These are phyloP conservation scores for Colletotrichum coccodes DNA, from an alignment of 2,329 filamentous ascomycete genomes.

Conservation along the genomic window DNA sequence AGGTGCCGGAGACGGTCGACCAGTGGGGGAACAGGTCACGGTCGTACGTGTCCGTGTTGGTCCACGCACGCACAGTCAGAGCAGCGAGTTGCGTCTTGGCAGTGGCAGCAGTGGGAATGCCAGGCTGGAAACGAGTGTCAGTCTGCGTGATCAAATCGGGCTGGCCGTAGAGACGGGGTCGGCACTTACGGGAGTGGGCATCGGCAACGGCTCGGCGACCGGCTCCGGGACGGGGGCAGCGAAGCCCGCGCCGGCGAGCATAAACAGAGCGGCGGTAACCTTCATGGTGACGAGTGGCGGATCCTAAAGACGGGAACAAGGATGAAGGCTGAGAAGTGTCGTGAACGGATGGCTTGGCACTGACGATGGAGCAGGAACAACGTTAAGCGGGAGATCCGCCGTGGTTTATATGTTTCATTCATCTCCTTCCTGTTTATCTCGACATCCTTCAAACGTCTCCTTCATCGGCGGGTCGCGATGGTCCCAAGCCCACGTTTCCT, in stretches of 20 bases:
- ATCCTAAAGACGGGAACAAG: not conserved
- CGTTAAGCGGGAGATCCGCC: slow-evolving; percentile 22
- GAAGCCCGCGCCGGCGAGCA: slow-evolving; percentile 35
- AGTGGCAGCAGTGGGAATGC: slow-evolving; percentile 68
- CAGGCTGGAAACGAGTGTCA: slow-evolving; percentile 52
- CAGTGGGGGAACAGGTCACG: slow-evolving; percentile 79
- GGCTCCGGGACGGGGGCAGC: slow-evolving; percentile 36
- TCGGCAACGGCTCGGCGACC: slow-evolving; percentile 25
- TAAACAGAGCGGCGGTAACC: slow-evolving; percentile 29
- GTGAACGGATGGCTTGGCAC: slow-evolving; percentile 24
- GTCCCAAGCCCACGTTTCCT: slow-evolving; percentile 14
- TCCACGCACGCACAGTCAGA: slow-evolving; percentile 67
- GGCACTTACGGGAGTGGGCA: slow-evolving; percentile 40
- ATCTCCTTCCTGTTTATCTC: slow-evolving; percentile 17
- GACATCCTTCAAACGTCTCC: not conserved
- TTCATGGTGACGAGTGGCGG: slow-evolving; percentile 29
- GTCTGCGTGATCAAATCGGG: not conserved
- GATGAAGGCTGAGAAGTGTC: slow-evolving; percentile 1
- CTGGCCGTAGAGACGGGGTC: not conserved
- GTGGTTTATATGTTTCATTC: slow-evolving; percentile 22
- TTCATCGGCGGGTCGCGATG: slow-evolving; percentile 19
- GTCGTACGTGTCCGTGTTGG: slow-evolving; percentile 67
- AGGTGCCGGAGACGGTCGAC: slow-evolving; percentile 71
- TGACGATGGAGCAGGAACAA: slow-evolving; percentile 6
- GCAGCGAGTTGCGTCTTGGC: slow-evolving; percentile 67